These are phyloP conservation scores for Eucalyptus globulus DNA, from an alignment of 345 rosid species.

Conservation along the genomic window DNA sequence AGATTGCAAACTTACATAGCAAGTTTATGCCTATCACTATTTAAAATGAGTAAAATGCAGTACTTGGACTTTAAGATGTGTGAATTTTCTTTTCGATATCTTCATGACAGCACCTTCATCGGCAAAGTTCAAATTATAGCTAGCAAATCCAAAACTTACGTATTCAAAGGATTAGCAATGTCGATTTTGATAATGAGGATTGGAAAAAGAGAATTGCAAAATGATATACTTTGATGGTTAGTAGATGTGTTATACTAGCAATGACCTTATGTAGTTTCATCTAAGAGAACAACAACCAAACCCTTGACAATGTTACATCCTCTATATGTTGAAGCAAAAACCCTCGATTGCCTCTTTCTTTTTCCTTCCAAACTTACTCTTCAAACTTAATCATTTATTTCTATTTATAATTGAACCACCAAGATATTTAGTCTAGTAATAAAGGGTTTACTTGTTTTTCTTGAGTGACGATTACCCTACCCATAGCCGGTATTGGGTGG, in stretches of 20 bases:
- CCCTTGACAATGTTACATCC: background rate
- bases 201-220: background rate
- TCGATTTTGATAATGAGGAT: background rate
- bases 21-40: background rate
- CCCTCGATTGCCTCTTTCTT: background rate
- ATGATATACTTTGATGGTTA: background rate
- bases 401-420: background rate
- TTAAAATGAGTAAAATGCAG: background rate
- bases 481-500: rapidly evolving
- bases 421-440: background rate
- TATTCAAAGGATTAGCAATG: background rate
- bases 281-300: background rate
- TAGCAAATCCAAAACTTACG: background rate
- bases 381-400: rapidly evolving
- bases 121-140: background rate
- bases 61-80: background rate
- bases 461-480: too few species aligned
- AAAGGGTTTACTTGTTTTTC: background rate
- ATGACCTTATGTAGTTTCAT: background rate
- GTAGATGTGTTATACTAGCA: background rate
- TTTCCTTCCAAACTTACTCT: background rate
- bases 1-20: background rate
- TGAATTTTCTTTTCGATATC: rapidly evolving
- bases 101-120: background rate
- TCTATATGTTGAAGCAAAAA: background rate